These are phyloP conservation scores for Exophiala phaeomuriformis DNA, from an alignment of 2,329 filamentous ascomycete genomes.

Conservation along the genomic window DNA sequence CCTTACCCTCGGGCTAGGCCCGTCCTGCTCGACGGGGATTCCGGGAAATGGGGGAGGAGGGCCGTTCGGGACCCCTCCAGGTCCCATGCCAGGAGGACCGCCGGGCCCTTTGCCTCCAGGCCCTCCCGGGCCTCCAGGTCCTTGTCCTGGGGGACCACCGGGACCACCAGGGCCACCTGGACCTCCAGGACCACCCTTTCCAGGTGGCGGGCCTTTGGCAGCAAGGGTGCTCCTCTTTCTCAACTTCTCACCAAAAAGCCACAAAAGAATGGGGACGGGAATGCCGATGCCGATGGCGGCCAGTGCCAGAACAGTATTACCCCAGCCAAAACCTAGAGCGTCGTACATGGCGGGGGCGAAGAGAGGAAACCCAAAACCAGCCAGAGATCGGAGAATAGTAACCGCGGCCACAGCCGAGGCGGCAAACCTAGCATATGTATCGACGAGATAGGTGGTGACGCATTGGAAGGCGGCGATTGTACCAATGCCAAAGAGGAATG, in stretches of 20 bases:
- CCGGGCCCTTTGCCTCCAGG: constrained; percentile 15
- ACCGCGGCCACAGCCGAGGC: constrained; percentile 43
- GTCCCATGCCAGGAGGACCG: constrained; percentile 8
- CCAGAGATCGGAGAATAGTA: constrained; percentile 42
- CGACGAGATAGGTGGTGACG: constrained; percentile 33
- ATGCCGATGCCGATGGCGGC: constrained; percentile 35
- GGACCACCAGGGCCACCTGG: constrained; percentile 17
- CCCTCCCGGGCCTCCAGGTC: constrained; percentile 15
- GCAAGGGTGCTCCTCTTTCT: constrained; percentile 31
- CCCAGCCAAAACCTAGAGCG: constrained; percentile 35
- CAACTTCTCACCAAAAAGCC: constrained; percentile 40
- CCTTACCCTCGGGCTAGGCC: no score
- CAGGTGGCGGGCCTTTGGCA: constrained; percentile 20
- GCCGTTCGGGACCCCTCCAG: constrained; percentile 5
- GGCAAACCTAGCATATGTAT: constrained; percentile 42
- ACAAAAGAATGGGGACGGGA: constrained; percentile 41
- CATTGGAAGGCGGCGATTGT: constrained; percentile 28
- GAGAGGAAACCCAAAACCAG: constrained; percentile 45
- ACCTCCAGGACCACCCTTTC: constrained; percentile 9
- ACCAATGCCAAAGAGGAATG: constrained; percentile 39
- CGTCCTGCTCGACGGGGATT: no score
- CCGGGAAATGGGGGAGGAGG: constrained; percentile 15
- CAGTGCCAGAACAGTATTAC: constrained; percentile 42
- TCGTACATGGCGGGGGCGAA: constrained; percentile 42
- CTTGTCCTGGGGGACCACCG: constrained; percentile 18